Percentiles rank a stretch among this genome's conserved stretches.
Conservation (phyloP, 306 rosid genomes). For the Senna siamea region DNA sequence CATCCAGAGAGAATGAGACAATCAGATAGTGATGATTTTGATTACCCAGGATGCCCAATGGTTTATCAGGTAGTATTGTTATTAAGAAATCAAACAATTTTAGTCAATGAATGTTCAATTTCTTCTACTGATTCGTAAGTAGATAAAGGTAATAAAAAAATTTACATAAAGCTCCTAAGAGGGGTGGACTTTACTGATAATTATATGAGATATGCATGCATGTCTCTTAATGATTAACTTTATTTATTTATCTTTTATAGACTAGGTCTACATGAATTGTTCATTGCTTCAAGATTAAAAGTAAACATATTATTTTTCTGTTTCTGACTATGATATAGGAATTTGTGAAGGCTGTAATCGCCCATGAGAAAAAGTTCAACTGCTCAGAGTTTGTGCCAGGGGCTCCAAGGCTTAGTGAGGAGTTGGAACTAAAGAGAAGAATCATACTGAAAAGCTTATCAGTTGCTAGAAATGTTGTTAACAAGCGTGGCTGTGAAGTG, state of each 20-base stretch:
- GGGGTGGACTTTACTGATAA: too few species aligned
- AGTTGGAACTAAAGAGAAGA: constrained; percentile 41
- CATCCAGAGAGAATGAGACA: constrained; percentile 54
- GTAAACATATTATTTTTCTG: not conserved
- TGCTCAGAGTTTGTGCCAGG: constrained; percentile 35
- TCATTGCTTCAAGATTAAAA: not conserved
- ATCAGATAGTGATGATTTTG: constrained; percentile 37
- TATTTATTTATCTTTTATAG: too few species aligned
- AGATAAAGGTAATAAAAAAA: too few species aligned
- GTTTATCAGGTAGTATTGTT: constrained; percentile 43
- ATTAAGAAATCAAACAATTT: not conserved
- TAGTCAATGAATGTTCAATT: not conserved
- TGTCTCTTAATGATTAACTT: too few species aligned
- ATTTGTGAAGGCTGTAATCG: constrained; percentile 51
- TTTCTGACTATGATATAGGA: constrained; percentile 44
- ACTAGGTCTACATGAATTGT: not conserved
- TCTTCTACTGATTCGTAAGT: not conserved
- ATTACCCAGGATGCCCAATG: constrained; percentile 47
- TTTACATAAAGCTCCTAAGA: too few species aligned
- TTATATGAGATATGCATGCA: too few species aligned
- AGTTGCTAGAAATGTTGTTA: constrained; percentile 40
- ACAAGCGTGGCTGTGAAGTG: constrained; percentile 23
- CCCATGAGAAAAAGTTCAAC: constrained; percentile 44
- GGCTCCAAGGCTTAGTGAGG: constrained; percentile 37
- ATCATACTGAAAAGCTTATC: constrained; percentile 42